Base-by-base conservation (phyloP, 805 yeast species). In the Metschnikowia chrysomelidarum region DNA sequence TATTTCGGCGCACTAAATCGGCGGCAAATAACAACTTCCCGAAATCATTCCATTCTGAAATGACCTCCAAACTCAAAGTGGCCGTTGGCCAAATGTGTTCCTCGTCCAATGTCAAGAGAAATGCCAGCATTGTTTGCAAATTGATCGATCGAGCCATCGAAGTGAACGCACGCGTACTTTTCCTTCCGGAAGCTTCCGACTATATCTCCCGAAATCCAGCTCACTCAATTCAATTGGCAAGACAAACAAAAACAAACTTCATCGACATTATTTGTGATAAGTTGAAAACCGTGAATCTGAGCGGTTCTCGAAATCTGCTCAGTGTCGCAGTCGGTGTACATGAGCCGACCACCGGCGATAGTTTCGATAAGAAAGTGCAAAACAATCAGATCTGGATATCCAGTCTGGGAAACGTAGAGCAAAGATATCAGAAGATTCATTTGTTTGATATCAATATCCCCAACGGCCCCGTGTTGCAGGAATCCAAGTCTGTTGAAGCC, bases 121-220 rank as follows among this genome's bases (percentile, higher is more conserved):
- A 91, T 47, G 80, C 86, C 4, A 49, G 62, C 7, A 60, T 69
- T 1, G 94, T 81, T 0, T 69, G 74, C 9, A 65, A 65, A 19
- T 64, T 89, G 23, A 78, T 91, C 12, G 55, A 62, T n/a, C 59
- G 67, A 34, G 95, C 98, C 0, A 72, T 82, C 0, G 61, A 60
- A 2, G 54, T 69, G 11, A 74, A 81, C 3, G 88, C 83, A 10
- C 68, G 73, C 43, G 77, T 87, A 3, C 65, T 93, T 4, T 87
- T 93, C 53, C 71, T 91, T 28, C 98, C 98, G 2, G 98, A 91
- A 57, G 98, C 98, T 0, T 73, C 93, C 4, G 98, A 91, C 56
- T 91, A 87, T 56, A 71, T 91, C 24, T 81, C 95, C 4, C 68
- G 76, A 34, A 76, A 77, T 51, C 81, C 89, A 2, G 56, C 50